Evolutionary conservation across 2,329 filamentous ascomycete species (phyloP).

Genomic region (Scorias spongiosa): DNA sequence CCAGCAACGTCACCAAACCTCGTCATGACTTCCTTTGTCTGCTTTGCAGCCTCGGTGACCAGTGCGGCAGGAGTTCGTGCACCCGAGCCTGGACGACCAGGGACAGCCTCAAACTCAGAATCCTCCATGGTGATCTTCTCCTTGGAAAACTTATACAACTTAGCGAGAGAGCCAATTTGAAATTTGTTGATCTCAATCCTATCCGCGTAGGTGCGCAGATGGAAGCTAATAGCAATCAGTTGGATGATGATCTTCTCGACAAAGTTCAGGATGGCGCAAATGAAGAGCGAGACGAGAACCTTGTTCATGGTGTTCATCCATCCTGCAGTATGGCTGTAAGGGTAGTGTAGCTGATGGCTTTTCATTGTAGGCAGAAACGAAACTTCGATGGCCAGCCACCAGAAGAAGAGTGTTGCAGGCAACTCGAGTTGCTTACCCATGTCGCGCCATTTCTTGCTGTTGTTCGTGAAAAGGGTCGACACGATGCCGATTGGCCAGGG

Average conservation of each 20-base stretch:
- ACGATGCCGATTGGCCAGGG: constrained; percentile 46
- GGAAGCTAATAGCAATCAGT: constrained; percentile 86
- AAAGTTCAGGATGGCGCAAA: constrained; percentile 65
- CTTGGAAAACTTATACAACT: constrained; percentile 51
- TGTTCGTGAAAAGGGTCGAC: constrained; percentile 68
- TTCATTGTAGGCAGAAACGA: constrained; percentile 76
- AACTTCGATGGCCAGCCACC: constrained; percentile 74
- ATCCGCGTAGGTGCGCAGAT: constrained; percentile 77
- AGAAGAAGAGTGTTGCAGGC: constrained; percentile 74
- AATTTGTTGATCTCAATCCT: constrained; percentile 88
- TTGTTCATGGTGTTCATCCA: constrained; percentile 78
- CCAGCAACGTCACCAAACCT: constrained; percentile 77
- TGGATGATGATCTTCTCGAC: constrained; percentile 89
- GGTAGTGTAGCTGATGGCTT: constrained; percentile 43
- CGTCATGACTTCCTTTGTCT: constrained; percentile 58
- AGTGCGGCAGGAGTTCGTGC: constrained; percentile 58
- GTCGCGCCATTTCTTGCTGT: constrained; percentile 84
- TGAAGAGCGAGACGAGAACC: constrained; percentile 71
- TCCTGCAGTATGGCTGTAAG: constrained; percentile 30
- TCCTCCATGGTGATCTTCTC: constrained; percentile 53
- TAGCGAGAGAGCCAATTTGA: constrained; percentile 55
- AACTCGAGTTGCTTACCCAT: constrained; percentile 75
- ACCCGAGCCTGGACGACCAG: constrained; percentile 36
- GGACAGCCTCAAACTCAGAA: constrained; percentile 55
- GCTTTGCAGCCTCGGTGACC: constrained; percentile 54